phyloP scores from a whole-genome alignment of 1,284 basidiomycete genomes.

The Vanrija sp. region DNA sequence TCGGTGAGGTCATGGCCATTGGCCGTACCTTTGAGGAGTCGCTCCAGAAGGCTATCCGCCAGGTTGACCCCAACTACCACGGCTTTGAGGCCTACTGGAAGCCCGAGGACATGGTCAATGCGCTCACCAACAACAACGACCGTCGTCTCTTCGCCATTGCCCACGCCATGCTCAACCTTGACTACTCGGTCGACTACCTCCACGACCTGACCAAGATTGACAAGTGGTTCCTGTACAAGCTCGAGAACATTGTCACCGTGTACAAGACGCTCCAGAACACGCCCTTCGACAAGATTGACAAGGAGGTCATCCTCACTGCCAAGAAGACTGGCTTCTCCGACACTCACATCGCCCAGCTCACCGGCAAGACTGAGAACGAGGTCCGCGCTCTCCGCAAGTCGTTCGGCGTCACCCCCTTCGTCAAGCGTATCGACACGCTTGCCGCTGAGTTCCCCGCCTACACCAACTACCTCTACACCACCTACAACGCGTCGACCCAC shows the following conservation, averaged over 20 bases:
- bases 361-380: constrained; percentile 64
- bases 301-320: constrained; percentile 71
- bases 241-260: constrained; percentile 76
- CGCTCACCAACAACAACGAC: constrained; percentile 63
- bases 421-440: constrained; percentile 98
- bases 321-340: constrained; percentile 96
- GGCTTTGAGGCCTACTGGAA: constrained; percentile 62
- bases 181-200: constrained; percentile 82
- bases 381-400: constrained; percentile 84
- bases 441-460: constrained; percentile 98
- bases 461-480: constrained; percentile 99
- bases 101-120: constrained; percentile 77
- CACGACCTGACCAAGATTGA: constrained; percentile 97
- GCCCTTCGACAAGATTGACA: constrained; percentile 60
- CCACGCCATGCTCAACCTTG: constrained; percentile 73
- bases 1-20: constrained; percentile 99
- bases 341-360: constrained; percentile 78
- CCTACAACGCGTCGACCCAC: constrained; percentile 95
- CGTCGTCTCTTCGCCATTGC: constrained; percentile 79
- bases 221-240: constrained; percentile 99
- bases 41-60: constrained; percentile 96
- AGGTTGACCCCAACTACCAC: constrained; percentile 80
- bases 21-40: constrained; percentile 98
- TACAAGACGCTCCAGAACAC: constrained; percentile 68
- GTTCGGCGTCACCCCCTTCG: constrained; percentile 86